Evolutionary conservation across 805 yeast genomes (phyloP).

Genomic region (Candida tallmaniae): DNA sequence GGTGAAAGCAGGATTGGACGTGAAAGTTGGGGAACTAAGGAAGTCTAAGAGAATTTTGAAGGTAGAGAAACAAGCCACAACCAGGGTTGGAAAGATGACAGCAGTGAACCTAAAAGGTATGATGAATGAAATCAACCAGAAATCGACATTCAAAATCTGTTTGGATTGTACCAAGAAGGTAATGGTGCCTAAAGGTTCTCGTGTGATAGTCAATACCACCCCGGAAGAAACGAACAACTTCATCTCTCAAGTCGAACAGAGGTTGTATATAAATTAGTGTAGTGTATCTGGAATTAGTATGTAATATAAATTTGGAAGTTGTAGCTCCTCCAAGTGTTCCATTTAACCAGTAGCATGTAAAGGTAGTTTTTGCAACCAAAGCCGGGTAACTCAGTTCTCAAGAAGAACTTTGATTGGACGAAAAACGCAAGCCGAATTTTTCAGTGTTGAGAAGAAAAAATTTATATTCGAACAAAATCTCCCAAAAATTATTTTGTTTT

Average conservation of each 20-base stretch:
- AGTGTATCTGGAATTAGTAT: no score
- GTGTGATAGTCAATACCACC: not conserved
- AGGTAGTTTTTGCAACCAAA: no score
- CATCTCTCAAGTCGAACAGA: not conserved
- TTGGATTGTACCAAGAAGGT: no score
- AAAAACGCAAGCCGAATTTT: constrained; percentile 9
- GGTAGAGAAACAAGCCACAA: not conserved
- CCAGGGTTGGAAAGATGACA: no score
- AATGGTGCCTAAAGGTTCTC: no score
- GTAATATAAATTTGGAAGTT: no score
- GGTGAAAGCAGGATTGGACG: not conserved
- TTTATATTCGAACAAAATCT: constrained; percentile 3
- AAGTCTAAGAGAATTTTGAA: constrained; percentile 7
- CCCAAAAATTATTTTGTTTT: constrained; percentile 1
- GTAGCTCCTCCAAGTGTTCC: no score
- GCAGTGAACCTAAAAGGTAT: constrained; percentile 7
- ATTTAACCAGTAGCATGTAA: no score
- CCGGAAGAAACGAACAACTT: not conserved
- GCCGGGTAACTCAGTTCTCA: no score
- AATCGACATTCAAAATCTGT: constrained; percentile 23
- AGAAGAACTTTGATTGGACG: constrained; percentile 15
- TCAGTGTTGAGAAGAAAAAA: constrained; percentile 8
- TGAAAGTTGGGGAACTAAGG: no score
- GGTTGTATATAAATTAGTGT: no score
- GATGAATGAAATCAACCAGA: constrained; percentile 22